These are phyloP conservation scores for Oryza glaberrima DNA, from an alignment of 176 grass and related monocot genomes.

Conservation along the genomic window DNA sequence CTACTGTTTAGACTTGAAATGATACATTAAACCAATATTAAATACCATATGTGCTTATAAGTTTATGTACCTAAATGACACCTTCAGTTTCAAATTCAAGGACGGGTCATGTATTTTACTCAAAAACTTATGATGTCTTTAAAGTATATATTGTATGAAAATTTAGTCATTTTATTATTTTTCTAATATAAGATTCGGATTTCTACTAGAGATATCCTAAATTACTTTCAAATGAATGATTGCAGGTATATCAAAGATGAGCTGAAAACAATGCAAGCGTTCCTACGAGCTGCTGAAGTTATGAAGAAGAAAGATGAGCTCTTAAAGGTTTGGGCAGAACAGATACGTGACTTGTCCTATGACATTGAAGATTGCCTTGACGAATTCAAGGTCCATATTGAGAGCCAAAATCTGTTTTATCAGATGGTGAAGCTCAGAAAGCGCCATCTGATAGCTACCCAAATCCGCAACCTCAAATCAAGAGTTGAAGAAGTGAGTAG, in stretches of 20 bases:
- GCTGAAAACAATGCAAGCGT: constrained; percentile 34
- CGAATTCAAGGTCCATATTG: background rate
- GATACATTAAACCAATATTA: too few relatives aligned
- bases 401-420: background rate
- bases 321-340: background rate
- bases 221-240: background rate
- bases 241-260: constrained; percentile 38
- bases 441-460: constrained; percentile 12
- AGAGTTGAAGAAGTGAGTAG: constrained; percentile 28
- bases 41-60: too few relatives aligned
- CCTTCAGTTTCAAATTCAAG: too few relatives aligned
- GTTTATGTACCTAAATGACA: too few relatives aligned
- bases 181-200: background rate
- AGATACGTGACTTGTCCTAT: background rate
- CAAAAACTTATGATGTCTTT: background rate
- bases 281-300: constrained; percentile 29
- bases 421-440: background rate
- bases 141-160: background rate
- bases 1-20: too few relatives aligned
- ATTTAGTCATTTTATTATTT: background rate
- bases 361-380: background rate
- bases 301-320: constrained; percentile 5
- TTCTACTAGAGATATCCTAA: background rate
- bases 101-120: too few relatives aligned
- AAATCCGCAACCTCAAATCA: constrained; percentile 24